Evolutionary conservation across 352 stramenopile species (phyloP).

Genomic region (Phytophthora parvispora): DNA sequence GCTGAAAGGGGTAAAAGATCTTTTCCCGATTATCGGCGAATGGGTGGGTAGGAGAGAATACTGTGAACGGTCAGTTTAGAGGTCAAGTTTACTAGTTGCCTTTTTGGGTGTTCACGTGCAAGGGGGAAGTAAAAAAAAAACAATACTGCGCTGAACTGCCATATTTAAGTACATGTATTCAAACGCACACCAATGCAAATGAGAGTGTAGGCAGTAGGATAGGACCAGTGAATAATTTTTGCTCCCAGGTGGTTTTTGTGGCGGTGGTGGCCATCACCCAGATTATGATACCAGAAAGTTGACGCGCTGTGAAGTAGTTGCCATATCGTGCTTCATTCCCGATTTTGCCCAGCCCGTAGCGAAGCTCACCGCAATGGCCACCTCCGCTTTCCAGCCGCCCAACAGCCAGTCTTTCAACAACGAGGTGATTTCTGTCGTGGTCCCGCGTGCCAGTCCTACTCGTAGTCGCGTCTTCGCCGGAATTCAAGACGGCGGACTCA

Average conservation of each 20-base stretch:
- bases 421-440: conserved; percentile 3
- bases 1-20: not conserved
- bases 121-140: no score
- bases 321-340: not conserved
- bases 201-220: no score
- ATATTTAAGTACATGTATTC: no score
- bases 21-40: conserved; percentile 2
- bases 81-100: not conserved
- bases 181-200: no score
- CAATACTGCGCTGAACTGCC: no score
- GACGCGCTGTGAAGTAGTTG: no score
- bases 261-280: not conserved
- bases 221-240: no score
- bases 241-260: not conserved
- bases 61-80: not conserved
- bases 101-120: not conserved
- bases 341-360: not conserved
- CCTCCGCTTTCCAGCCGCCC: not conserved
- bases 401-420: not conserved
- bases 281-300: not conserved
- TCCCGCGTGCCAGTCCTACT: not conserved
- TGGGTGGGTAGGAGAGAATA: not conserved
- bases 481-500: no score
- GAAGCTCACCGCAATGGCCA: not conserved
- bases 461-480: not conserved